Percentiles rank a stretch among this genome's conserved stretches.
Evolutionary conservation across 2,329 filamentous ascomycete genomes (phyloP).

Genomic region (Epichloe scottii): DNA sequence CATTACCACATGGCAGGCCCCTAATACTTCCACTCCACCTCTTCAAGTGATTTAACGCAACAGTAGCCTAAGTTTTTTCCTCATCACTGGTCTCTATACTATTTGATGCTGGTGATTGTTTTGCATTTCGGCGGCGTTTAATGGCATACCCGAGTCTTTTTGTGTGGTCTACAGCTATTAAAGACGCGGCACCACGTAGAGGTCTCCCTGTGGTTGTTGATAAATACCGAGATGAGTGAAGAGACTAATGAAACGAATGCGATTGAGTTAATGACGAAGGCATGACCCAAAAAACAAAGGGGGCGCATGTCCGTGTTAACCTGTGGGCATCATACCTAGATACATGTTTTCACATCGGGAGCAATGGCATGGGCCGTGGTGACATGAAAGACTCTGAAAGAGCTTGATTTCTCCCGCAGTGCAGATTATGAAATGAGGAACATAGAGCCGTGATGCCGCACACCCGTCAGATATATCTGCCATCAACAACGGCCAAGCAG

Average conservation of each 20-base stretch:
- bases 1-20: background rate
- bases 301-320: too few species aligned
- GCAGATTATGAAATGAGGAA: too few species aligned
- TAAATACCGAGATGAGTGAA: background rate
- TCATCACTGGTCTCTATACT: background rate
- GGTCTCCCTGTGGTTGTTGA: background rate
- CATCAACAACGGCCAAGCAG: too few species aligned
- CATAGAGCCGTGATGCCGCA: too few species aligned
- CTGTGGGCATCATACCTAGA: too few species aligned
- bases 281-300: background rate
- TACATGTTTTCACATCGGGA: too few species aligned
- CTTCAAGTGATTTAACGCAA: background rate
- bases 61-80: background rate
- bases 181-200: background rate
- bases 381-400: too few species aligned
- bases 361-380: too few species aligned
- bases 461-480: too few species aligned
- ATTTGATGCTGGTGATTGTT: constrained; percentile 5
- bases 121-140: constrained; percentile 23
- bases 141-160: constrained; percentile 19
- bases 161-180: constrained; percentile 8
- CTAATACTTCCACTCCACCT: constrained; percentile 1
- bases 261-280: background rate
- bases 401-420: too few species aligned
- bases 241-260: constrained; percentile 2